A percentile compares a stretch with the other conserved stretches of the same genome.
These are phyloP conservation scores for Fistulifera pelliculosa DNA, from an alignment of 108 stramenopile species.

Conservation along the genomic window DNA sequence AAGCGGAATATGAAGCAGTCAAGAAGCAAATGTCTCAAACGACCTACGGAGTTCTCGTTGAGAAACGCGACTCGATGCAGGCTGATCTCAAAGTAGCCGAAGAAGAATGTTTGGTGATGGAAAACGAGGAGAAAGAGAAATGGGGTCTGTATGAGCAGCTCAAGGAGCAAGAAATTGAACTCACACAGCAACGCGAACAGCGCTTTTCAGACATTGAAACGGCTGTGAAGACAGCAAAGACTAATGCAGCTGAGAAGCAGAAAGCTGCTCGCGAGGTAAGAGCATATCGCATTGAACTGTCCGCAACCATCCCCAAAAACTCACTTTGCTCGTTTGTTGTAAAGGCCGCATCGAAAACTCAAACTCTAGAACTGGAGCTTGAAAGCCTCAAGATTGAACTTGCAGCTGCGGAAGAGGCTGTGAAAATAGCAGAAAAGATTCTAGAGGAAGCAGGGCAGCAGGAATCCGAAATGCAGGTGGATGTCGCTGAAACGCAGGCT, in stretches of 20 bases:
- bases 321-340: neutral
- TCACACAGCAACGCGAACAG: slow-evolving; percentile 68
- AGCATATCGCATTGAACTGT: slow-evolving; percentile 3
- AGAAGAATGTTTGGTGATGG: slow-evolving; percentile 53
- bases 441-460: slow-evolving; percentile 52
- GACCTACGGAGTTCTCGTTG: slow-evolving; percentile 67
- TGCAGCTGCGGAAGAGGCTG: slow-evolving; percentile 49
- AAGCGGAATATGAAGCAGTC: slow-evolving; percentile 55
- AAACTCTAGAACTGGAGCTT: slow-evolving; percentile 71
- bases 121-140: slow-evolving; percentile 60
- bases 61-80: slow-evolving; percentile 56
- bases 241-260: slow-evolving; percentile 34
- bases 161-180: slow-evolving; percentile 72
- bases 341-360: slow-evolving; percentile 55
- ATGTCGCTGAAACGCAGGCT: slow-evolving; percentile 72
- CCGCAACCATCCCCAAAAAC: no score
- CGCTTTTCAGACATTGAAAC: slow-evolving; percentile 62
- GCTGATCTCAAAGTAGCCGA: slow-evolving; percentile 58
- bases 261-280: slow-evolving; percentile 63
- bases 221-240: slow-evolving; percentile 62
- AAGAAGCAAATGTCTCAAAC: slow-evolving; percentile 88
- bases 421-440: slow-evolving; percentile 43
- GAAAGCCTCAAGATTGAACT: slow-evolving; percentile 69
- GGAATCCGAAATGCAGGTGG: slow-evolving; percentile 52
- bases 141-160: slow-evolving; percentile 75